Evolutionary conservation across 2,329 filamentous ascomycete genomes (phyloP), one percentile per base, ranked within the genome.

Genomic region (Aspergillus awamori): DNA sequence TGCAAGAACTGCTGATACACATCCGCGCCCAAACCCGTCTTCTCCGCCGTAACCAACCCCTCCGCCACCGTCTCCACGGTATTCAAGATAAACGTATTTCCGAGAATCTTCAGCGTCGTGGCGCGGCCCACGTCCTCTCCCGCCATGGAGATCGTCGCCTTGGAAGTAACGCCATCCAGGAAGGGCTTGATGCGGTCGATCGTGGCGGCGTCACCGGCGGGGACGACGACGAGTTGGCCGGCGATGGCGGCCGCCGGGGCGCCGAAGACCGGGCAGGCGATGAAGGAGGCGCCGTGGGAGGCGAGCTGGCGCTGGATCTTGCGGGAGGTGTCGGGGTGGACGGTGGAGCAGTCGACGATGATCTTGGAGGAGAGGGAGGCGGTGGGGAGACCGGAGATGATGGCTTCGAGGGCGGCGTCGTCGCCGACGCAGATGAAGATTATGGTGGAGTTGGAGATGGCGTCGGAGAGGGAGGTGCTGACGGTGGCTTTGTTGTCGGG

Each of bases 281-380:
- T 86, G 71, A 96, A 96, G 41, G 87, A 82, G 2, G 85, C 92
- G 5, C 90, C 90, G 24, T 82, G 83, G 0, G 82, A 1, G 74
- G 81, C 11, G 80, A 79, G 62, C 89, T 79, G 26, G 77, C 80
- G 81, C 26, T 88, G 88, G 3, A 92, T 76, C 26, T 81, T 82
- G 63, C 91, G 85, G 1, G 90, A 91, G 4, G 90, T 92, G 58
- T 93, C 89, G 0, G 93, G 93, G 75, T 95, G 90, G 38, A 97
- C 86, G 26, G 93, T 97, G 3, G 91, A 95, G 82, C 90, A 93
- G 72, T 97, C 93, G 33, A 96, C 84, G 67, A 97, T 88, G 15
- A 95, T 80, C 79, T 96, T 97, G 63, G 86, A 87, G 28, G 82
- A 82, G 17, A 91, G 78, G 60, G 78, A 72, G 52, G 84, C 69